Base-by-base conservation (phyloP, 2,329 filamentous ascomycete species). In the Pleomassaria siparia region DNA sequence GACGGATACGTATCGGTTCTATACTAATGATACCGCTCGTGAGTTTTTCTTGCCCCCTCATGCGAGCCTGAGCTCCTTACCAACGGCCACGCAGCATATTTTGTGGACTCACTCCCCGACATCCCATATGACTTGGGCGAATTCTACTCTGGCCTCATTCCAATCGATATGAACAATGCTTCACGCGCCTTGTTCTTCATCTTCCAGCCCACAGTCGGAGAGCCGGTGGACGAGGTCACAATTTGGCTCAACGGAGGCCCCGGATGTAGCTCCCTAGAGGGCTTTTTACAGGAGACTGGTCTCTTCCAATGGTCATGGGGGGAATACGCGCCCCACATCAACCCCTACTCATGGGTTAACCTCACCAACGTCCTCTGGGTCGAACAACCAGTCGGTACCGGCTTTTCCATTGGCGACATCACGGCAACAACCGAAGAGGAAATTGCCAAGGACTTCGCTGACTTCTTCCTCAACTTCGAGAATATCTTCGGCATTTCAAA, bases 341-440 rank as follows among this genome's bases (percentile, higher is more conserved):
- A 58, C 40, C 44, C 49, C 25, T 58, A 58, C 29, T 46, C 40
- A 11, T 58, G 52, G 54, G 51, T 51, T 2, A 57, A 57, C 28
- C 42, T 59, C n/a, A 59, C 55, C 11, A 57, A 59, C 28, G 43
- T 55, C 11, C 50, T 59, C 5, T 59, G 56, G 54, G 55, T 58
- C 12, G 52, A 59, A 30, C 53, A 58, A 16, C 53, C 50, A 6
- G 44, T 58, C 13, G 56, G 56, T 6, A 44, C 49, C 18, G 55
- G 55, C 9, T 58, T 57, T 44, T 51, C 47, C 2, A 54, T 50
- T 24, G 51, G 53, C 33, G 48, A 47, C 8, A 53, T 52, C n/a
- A 59, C 43, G 18, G 56, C 56, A 13, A 54, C 49, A 6, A 56
- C 43, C 21, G 54, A 59, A 43, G 56, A 57, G 35, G 50, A 59